Evolutionary conservation across 257 asterid species (phyloP), one percentile per base, ranked within the genome.

Genomic region (Gynochthodes officinalis): DNA sequence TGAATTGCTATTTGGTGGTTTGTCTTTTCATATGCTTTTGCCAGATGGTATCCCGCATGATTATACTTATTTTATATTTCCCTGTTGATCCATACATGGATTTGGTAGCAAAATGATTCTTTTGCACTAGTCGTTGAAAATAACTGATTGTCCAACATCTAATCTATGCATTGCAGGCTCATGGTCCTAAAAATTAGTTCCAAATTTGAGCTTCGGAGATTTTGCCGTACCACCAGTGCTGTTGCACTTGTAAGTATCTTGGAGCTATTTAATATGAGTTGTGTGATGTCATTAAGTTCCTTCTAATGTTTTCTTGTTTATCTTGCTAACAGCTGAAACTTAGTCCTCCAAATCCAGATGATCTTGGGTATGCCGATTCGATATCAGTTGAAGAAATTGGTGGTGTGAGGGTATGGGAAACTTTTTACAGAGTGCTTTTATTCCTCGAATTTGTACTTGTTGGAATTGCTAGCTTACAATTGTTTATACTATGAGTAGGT

Each of bases 341-440:
- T 64, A 79, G 97, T 68, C 90, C 81, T 74, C 98, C 99, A 15
- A 86, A 72, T 75, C 92, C 94, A 43, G 98, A 89, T 78, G 96
- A 95, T 85, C 98, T 95, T 76, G 99, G 99, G 77, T 85, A 89
- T 74, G 96, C 87, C 68, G 99, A 95, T 81, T 92, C 96, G 73
- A 67, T 95, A 61, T 92, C 98, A 16, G 98, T 95, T 82, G 97
- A 92, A 82, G 99, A 95, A 84, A 87, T 95, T 77, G 99, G 99
- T 77, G 99, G 99, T 70, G 84, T 88, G 57, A 92, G 97, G 80
- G 98, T 95, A 95, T 69, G 89, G 23, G 16, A 59, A 49, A 13
- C 60, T 68, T 64, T 43, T 66, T 64, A 7, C 70, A 64, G 27
- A 70, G 67, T 32, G 35, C 43, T 23, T 67, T 57, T 25, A 44